Base-by-base conservation (phyloP, 1,284 basidiomycete genomes). In the Puccinia coronata region DNA sequence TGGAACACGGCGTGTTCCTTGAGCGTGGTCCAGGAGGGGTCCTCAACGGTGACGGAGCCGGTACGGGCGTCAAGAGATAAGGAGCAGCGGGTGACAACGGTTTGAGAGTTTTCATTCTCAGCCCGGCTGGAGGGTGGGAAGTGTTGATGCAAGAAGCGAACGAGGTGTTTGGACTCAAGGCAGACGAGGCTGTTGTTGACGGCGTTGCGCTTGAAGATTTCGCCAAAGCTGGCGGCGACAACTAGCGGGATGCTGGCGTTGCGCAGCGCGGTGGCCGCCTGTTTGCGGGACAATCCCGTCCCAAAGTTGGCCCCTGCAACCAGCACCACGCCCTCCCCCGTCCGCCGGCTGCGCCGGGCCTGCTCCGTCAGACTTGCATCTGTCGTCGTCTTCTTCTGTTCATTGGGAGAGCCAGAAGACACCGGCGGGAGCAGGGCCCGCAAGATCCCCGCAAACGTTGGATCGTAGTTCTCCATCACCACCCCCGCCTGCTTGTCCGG, bases 161-260 rank as follows among this genome's bases (percentile, higher is more conserved):
- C 92, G 70, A 99, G 90, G 84, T 93, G 92, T 0, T 95, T 95
- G 81, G 91, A 93, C 87, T 98, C 96, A 72, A 98, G 87, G 85
- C 96, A 98, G 82, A 99, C 94, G 12, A 99, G 89, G 5, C 95
- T 96, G 86, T 99, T 99, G 88, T 99, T 99, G 88, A 99, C 99
- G 20, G 95, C 92, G 87, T 99, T 99, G 47, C 96, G 92, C 88
- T 99, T 98, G 90, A 98, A 99, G 84, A 99, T 98, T 87, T 99
- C 97, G 23, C 97, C 96, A 85, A 99, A 99, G 41, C 94, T 96
- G 63, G 96, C 97, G 39, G 95, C 95, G 82, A 99, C 90, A 77
- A 99, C 95, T 72, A 98, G 88, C 0, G 95, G 95, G 12, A 99
- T 89, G 12, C 96, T 96, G 0, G 96, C 93, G 34, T 96, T 91